phyloP scores from a whole-genome alignment of 2,329 filamentous ascomycete species.

The Colletotrichum costaricense region DNA sequence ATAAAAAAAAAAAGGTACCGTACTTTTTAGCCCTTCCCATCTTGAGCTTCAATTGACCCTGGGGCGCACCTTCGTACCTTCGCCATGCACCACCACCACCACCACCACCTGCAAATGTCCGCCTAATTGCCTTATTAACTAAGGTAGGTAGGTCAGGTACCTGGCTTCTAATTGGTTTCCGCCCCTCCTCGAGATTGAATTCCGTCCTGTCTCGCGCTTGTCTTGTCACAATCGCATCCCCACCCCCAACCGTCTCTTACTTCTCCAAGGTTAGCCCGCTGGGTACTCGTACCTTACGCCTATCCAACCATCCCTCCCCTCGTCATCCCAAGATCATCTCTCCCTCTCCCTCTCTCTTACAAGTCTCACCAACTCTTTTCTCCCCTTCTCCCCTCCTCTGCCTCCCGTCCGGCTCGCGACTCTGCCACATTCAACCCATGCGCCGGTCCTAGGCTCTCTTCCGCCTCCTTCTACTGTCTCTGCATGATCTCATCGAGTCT shows the following conservation, averaged over 20 bases:
- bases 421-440: slow-evolving; percentile 30
- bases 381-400: slow-evolving; percentile 24
- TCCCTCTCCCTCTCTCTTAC: slow-evolving; percentile 18
- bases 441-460: slow-evolving; percentile 20
- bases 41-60: not conserved
- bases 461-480: slow-evolving; percentile 15
- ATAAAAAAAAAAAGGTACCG: not conserved
- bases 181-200: slow-evolving; percentile 10
- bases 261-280: too few relatives aligned
- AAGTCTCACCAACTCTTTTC: slow-evolving; percentile 47
- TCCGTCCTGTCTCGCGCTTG: slow-evolving; percentile 7
- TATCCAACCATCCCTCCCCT: slow-evolving; percentile 15
- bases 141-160: not conserved
- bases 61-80: not conserved
- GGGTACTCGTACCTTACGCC: not conserved
- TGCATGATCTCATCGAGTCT: slow-evolving; percentile 17
- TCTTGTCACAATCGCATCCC: slow-evolving; percentile 18
- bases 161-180: not conserved
- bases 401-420: slow-evolving; percentile 1
- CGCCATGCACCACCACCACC: not conserved
- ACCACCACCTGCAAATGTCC: not conserved
- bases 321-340: slow-evolving; percentile 28
- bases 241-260: slow-evolving; percentile 10
- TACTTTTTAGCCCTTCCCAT: not conserved
- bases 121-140: not conserved